A percentile compares a stretch with the other conserved stretches of the same genome.
Conservation (phyloP, 345 rosid genomes). For the Clarkia xantiana region DNA sequence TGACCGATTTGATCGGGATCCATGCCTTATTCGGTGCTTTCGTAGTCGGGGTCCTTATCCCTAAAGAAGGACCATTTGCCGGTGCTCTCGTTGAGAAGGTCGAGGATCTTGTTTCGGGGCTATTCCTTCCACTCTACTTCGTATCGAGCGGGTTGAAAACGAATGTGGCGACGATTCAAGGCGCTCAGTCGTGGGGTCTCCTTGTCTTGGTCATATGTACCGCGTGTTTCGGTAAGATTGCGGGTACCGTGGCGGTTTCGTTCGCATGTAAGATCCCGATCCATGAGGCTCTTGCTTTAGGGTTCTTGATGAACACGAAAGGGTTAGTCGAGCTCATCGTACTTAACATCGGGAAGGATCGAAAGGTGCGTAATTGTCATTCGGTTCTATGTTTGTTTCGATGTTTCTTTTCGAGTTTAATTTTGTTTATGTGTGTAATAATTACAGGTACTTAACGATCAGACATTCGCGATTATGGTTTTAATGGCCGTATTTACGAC, state of each 20-base stretch:
- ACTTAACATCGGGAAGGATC: conserved; percentile 70
- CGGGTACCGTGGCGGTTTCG: conserved; percentile 44
- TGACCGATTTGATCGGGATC: conserved; percentile 59
- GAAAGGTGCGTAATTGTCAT: conserved; percentile 10
- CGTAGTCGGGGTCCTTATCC: conserved; percentile 49
- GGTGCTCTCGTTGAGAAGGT: conserved; percentile 56
- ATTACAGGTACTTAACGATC: conserved; percentile 62
- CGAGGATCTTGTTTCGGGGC: conserved; percentile 69
- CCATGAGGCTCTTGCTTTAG: conserved; percentile 42
- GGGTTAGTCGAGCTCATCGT: conserved; percentile 90
- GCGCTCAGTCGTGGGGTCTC: conserved; percentile 58
- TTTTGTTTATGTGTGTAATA: neutral
- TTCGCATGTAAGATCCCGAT: conserved; percentile 32
- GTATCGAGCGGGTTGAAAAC: conserved; percentile 83
- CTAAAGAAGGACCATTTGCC: conserved; percentile 61
- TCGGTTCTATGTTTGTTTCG: neutral
- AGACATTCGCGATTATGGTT: conserved; percentile 65
- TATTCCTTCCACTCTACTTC: conserved; percentile 60
- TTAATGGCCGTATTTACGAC: conserved; percentile 77
- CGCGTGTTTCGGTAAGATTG: conserved; percentile 60
- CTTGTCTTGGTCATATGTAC: conserved; percentile 48
- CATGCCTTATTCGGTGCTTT: conserved; percentile 79
- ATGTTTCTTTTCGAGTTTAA: neutral
- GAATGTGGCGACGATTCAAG: conserved; percentile 39
- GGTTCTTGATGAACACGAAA: conserved; percentile 70